Percentiles rank a stretch among this genome's conserved stretches.
phyloP scores from a whole-genome alignment of 371 early-diverging fungal genomes.

The Lichtheimia ornata region DNA sequence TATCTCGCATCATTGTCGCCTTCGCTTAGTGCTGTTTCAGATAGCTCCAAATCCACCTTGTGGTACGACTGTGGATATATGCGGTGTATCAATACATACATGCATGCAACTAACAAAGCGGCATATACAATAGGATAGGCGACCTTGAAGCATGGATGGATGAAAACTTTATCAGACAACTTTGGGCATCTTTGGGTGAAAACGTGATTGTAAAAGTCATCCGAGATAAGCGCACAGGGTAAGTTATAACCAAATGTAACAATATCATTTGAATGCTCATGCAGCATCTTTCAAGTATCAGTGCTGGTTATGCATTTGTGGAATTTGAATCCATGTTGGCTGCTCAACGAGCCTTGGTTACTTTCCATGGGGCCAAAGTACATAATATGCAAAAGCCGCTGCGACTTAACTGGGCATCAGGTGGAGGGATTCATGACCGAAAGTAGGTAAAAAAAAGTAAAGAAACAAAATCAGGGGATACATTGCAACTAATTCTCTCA shows the following conservation, averaged over 20 bases:
- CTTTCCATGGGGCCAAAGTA: constrained; percentile 79
- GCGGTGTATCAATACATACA: constrained; percentile 59
- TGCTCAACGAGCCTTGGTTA: constrained; percentile 25
- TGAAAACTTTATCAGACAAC: constrained; percentile 69
- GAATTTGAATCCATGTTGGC: constrained; percentile 58
- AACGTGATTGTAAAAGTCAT: constrained; percentile 83
- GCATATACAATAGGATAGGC: constrained; percentile 64
- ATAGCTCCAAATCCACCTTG: constrained; percentile 9
- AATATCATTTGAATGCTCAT: not conserved
- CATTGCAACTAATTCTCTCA: not conserved
- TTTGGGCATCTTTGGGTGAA: constrained; percentile 76
- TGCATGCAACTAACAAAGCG: constrained; percentile 62
- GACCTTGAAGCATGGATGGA: constrained; percentile 89
- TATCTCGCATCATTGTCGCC: constrained; percentile 6
- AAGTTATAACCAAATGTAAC: constrained; percentile 9
- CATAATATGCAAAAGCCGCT: constrained; percentile 80
- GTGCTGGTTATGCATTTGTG: constrained; percentile 80
- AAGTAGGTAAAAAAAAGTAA: constrained; percentile 25
- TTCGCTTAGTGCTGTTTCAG: not conserved
- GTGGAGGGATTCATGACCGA: constrained; percentile 59
- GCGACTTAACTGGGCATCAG: constrained; percentile 72
- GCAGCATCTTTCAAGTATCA: constrained; percentile 13
- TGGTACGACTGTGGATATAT: constrained; percentile 65
- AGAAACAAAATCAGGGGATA: not conserved
- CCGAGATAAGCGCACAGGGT: constrained; percentile 79